phyloP scores from a whole-genome alignment of 805 yeast species.

The Danielia reshetovae region DNA sequence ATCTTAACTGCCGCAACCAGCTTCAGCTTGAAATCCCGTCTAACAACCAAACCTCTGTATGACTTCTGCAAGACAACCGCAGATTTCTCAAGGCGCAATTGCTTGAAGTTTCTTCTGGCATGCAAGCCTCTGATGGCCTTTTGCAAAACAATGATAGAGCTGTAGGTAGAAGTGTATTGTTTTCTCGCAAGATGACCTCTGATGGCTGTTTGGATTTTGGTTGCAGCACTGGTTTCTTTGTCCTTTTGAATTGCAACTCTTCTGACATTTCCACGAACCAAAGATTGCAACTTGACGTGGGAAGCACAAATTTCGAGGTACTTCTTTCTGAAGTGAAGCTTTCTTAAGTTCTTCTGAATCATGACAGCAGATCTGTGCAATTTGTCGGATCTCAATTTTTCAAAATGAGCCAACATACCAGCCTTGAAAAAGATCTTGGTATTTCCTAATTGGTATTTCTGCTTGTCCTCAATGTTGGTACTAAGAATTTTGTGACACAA shows the following conservation, averaged over 20 bases:
- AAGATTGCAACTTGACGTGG: conserved; percentile 53
- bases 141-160: conserved; percentile 43
- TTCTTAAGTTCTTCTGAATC: conserved; percentile 81
- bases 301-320: conserved; percentile 55
- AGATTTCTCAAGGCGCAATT: conserved; percentile 54
- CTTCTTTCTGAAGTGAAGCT: conserved; percentile 55
- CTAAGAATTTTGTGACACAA: conserved; percentile 66
- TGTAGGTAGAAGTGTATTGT: conserved; percentile 26
- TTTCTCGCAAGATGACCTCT: conserved; percentile 53
- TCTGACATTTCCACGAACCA: conserved; percentile 58
- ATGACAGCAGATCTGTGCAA: conserved; percentile 72
- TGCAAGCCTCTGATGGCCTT: conserved; percentile 47
- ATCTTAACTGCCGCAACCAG: conserved; percentile 59
- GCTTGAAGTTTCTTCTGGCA: conserved; percentile 49
- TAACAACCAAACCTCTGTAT: conserved; percentile 65
- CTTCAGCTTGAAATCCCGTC: conserved; percentile 45
- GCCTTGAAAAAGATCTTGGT: conserved; percentile 94
- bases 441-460: conserved; percentile 84
- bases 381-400: conserved; percentile 77
- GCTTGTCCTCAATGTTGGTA: conserved; percentile 57
- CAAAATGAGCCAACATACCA: conserved; percentile 91
- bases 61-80: conserved; percentile 71
- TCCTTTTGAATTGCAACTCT: conserved; percentile 55
- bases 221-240: conserved; percentile 59
- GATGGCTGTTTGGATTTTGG: conserved; percentile 61